Evolutionary conservation across 2,329 filamentous ascomycete species (phyloP), one percentile per base, ranked within the genome.

Genomic region (Aspergillus sp.): DNA sequence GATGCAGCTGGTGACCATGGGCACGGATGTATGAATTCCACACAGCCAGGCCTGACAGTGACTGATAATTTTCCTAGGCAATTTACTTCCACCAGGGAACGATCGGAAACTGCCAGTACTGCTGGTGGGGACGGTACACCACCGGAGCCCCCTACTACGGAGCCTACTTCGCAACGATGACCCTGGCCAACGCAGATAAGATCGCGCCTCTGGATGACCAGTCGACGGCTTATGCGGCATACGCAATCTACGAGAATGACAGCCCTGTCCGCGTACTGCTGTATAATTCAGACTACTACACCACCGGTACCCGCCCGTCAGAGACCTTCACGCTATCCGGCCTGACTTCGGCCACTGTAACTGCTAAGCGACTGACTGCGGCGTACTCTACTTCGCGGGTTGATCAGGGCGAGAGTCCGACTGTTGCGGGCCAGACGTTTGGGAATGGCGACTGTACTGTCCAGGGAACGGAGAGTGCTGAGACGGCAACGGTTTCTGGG

Each of bases 81-180:
- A 70, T 63, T 0, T 83, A 81, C 60, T 83, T 82, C 71, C 81
- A 83, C 63, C 71, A 73, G 45, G 72, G 81, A 13, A 83, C 81
- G 0, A 76, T 83, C 8, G 80, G 80, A 3, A 80, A 81, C 63
- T 83, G 81, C 59, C 74, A 77, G 60, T 81, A 81, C 63, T 79
- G 77, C 65, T 80, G 76, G 71, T 81, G 76, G 74, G 78, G 76
- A 3, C 69, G 76, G 3, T 80, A 81, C 61, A 73, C 67, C 42
- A 82, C 81, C 73, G 80, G 80, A 0, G 74, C 79, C 0, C 80
- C 81, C 0, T 84, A 82, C 63, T 83, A 81, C 55, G 81, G 81
- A 4, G 81, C 80, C 0, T 80, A 78, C 47, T 76, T 76, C 3
- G 80, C 80, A 1, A 74, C 76, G 2, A 74, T 78, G n/a, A 68